A percentile compares a stretch with the other conserved stretches of the same genome.
Conservation (phyloP, 768 basidiomycete genomes). For the Termitomyces sp. region DNA sequence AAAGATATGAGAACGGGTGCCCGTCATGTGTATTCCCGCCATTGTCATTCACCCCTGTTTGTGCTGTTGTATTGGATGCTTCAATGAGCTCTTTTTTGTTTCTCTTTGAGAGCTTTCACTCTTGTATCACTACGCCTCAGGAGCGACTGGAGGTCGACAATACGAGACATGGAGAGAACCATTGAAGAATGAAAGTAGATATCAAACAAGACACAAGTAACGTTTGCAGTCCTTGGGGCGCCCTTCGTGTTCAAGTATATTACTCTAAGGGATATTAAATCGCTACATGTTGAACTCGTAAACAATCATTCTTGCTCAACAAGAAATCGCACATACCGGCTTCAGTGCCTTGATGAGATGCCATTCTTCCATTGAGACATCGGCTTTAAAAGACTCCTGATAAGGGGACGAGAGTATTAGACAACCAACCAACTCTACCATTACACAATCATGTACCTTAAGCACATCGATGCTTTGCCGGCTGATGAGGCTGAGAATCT, state of each 20-base stretch:
- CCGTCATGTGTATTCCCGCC: too few species aligned
- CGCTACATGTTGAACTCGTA: slow-evolving; percentile 14
- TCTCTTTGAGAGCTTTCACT: too few species aligned
- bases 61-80: too few species aligned
- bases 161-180: too few species aligned
- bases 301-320: background rate
- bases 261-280: slow-evolving; percentile 23
- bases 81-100: too few species aligned
- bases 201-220: too few species aligned
- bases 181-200: too few species aligned
- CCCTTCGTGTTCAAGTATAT: background rate
- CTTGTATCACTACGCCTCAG: too few species aligned
- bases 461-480: slow-evolving; percentile 93
- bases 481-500: slow-evolving; percentile 84
- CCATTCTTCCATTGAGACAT: slow-evolving; percentile 92
- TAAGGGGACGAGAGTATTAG: slow-evolving; percentile 4
- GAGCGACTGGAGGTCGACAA: too few species aligned
- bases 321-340: slow-evolving; percentile 41
- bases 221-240: too few species aligned
- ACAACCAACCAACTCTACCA: background rate
- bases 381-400: slow-evolving; percentile 80
- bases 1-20: too few species aligned
- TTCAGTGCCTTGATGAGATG: slow-evolving; percentile 85
- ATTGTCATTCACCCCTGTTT: too few species aligned
- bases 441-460: slow-evolving; percentile 50